Evolutionary conservation across 139 green algal species (phyloP).

Genomic region (Edaphochlamys debaryana): DNA sequence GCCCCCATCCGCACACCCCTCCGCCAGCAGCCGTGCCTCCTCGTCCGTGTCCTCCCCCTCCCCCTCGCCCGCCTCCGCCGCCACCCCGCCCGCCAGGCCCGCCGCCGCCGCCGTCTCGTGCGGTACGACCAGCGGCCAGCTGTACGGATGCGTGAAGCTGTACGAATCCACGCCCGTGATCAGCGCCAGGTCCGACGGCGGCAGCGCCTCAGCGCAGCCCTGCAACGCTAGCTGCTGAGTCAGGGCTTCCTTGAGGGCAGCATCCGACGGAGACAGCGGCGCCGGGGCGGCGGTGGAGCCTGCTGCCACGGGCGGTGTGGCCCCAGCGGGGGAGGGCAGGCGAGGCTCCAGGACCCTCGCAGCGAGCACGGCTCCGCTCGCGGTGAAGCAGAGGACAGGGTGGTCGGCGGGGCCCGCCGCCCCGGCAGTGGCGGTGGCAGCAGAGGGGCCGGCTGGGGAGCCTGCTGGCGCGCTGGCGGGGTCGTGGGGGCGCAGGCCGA

Average conservation of each 20-base stretch:
- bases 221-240: neutral
- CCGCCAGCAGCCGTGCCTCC: slow-evolving; percentile 4
- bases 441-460: no score
- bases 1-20: neutral
- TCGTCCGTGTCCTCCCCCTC: neutral
- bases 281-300: neutral
- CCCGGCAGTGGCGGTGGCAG: no score
- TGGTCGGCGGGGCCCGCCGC: no score
- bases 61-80: neutral
- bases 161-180: slow-evolving; percentile 6
- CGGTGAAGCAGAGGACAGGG: slow-evolving; percentile 25
- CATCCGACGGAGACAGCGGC: no score
- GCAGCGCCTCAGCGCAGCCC: neutral
- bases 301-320: neutral
- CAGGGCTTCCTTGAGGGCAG: no score
- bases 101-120: slow-evolving; percentile 3
- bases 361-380: neutral
- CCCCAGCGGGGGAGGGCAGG: neutral
- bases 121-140: slow-evolving; percentile 30
- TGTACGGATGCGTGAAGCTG: slow-evolving; percentile 1
- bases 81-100: neutral
- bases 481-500: neutral
- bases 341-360: neutral
- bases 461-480: no score
- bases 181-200: neutral